Percentiles rank a stretch among this genome's conserved stretches.
phyloP scores from a whole-genome alignment of 2,329 filamentous ascomycete species.

The Dactylonectria estremocensis region DNA sequence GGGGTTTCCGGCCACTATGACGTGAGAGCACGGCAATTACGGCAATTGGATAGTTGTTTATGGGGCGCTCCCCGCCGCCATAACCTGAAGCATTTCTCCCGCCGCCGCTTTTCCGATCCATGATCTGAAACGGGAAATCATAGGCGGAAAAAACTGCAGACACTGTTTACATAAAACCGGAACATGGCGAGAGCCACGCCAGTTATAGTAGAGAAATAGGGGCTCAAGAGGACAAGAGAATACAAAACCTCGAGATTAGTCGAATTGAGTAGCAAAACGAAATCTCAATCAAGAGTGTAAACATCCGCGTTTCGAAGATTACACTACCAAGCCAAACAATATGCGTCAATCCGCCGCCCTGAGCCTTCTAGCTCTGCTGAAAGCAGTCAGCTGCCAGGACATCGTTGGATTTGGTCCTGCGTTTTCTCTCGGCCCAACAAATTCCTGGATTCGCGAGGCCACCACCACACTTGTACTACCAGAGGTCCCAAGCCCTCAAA shows the following conservation, averaged over 20 bases:
- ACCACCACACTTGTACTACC: constrained; percentile 35
- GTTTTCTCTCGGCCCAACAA: constrained; percentile 36
- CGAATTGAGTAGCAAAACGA: no score
- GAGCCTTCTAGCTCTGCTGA: constrained; percentile 16
- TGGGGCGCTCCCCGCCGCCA: background rate
- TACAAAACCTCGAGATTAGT: background rate
- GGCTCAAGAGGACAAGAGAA: background rate
- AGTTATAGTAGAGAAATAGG: background rate
- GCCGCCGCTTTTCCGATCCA: background rate
- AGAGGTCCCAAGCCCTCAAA: constrained; percentile 26
- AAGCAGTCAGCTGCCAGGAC: constrained; percentile 2
- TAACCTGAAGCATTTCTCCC: background rate
- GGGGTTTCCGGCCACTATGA: background rate
- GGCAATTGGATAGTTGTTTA: background rate
- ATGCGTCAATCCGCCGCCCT: constrained; percentile 1
- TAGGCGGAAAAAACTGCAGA: background rate
- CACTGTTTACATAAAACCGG: background rate
- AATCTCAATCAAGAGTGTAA: background rate
- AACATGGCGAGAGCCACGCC: background rate
- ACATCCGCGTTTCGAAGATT: background rate
- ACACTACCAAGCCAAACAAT: background rate
- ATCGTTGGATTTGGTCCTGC: constrained; percentile 32
- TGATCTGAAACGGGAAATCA: background rate
- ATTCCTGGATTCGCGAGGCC: constrained; percentile 38
- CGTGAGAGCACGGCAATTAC: background rate